Percentiles rank a stretch among this genome's conserved stretches.
phyloP scores from a whole-genome alignment of 75 land plant species.

The Pinus taeda region DNA sequence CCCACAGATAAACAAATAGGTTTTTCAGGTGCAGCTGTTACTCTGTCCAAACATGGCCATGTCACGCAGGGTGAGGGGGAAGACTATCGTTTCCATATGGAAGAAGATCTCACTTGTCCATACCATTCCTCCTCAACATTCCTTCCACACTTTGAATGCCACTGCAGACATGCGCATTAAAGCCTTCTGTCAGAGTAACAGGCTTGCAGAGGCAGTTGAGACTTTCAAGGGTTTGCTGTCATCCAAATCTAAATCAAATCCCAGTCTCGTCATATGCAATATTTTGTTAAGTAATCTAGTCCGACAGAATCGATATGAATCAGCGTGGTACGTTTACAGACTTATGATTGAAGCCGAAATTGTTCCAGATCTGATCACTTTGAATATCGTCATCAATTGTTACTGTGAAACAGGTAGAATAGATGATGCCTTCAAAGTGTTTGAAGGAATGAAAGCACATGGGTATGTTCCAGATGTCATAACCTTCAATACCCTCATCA shows the following conservation, averaged over 20 bases:
- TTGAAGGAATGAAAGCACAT: slow-evolving; percentile 13
- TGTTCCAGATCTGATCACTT: slow-evolving; percentile 10
- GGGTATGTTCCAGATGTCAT: slow-evolving; percentile 54
- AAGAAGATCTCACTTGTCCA: too few relatives aligned
- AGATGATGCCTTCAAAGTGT: slow-evolving; percentile 3
- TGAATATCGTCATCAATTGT: slow-evolving; percentile 16
- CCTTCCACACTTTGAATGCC: too few relatives aligned
- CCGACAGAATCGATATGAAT: neutral
- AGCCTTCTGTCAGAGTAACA: slow-evolving; percentile 3
- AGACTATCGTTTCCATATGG: too few relatives aligned
- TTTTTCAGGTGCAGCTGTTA: too few relatives aligned
- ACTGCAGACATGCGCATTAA: neutral
- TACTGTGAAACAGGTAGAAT: slow-evolving; percentile 5
- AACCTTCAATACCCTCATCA: slow-evolving; percentile 61
- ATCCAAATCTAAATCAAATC: neutral
- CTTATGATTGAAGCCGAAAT: slow-evolving; percentile 5
- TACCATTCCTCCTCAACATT: too few relatives aligned
- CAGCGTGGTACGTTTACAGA: slow-evolving; percentile 5
- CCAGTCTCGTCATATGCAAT: slow-evolving; percentile 9
- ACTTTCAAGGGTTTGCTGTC: neutral
- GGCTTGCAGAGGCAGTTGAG: neutral
- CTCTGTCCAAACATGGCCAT: too few relatives aligned
- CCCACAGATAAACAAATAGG: too few relatives aligned
- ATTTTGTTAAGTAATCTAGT: slow-evolving; percentile 9
- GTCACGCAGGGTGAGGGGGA: too few relatives aligned